phyloP scores from a whole-genome alignment of 768 basidiomycete species.

The Gloeopeniophorella convolvens region DNA sequence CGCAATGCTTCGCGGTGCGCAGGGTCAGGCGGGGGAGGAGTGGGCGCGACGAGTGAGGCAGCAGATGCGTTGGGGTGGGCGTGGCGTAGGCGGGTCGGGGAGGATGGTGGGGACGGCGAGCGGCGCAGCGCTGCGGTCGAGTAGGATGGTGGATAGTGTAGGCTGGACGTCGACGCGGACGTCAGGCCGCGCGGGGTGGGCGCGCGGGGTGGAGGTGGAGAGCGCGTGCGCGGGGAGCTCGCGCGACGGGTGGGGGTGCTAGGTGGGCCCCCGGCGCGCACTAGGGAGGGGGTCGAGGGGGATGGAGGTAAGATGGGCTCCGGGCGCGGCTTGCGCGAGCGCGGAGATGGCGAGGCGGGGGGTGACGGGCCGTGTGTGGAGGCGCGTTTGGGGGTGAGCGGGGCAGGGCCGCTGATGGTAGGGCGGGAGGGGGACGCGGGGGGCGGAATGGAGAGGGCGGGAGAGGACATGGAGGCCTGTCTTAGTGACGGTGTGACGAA shows the following conservation, averaged over 20 bases:
- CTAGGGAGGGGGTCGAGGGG: slow-evolving; percentile 13
- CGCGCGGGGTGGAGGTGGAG: slow-evolving; percentile 33
- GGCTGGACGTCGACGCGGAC: slow-evolving; percentile 46
- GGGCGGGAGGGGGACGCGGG: slow-evolving; percentile 47
- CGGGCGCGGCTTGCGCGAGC: slow-evolving; percentile 24
- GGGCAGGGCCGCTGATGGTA: slow-evolving; percentile 31
- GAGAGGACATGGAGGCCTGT: slow-evolving; percentile 69
- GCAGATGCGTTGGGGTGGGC: not conserved
- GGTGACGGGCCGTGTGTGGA: slow-evolving; percentile 18
- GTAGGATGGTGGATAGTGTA: slow-evolving; percentile 29
- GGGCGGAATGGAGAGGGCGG: slow-evolving; percentile 59
- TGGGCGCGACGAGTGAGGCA: slow-evolving; percentile 51
- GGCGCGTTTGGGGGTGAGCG: slow-evolving; percentile 25
- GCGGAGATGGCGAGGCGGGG: slow-evolving; percentile 20
- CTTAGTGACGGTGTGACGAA: slow-evolving; percentile 63
- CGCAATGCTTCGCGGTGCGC: slow-evolving; percentile 66
- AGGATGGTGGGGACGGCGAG: slow-evolving; percentile 14
- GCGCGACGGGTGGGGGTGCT: slow-evolving; percentile 41
- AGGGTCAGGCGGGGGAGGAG: slow-evolving; percentile 53
- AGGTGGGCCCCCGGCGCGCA: slow-evolving; percentile 34
- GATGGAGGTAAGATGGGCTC: slow-evolving; percentile 21
- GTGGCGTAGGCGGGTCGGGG: slow-evolving; percentile 3
- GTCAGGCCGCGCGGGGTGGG: slow-evolving; percentile 38
- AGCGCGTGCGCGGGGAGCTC: slow-evolving; percentile 9
- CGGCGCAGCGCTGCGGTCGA: slow-evolving; percentile 26